phyloP scores from a whole-genome alignment of 2,329 filamentous ascomycete species.

The Colletotrichum karsti region DNA sequence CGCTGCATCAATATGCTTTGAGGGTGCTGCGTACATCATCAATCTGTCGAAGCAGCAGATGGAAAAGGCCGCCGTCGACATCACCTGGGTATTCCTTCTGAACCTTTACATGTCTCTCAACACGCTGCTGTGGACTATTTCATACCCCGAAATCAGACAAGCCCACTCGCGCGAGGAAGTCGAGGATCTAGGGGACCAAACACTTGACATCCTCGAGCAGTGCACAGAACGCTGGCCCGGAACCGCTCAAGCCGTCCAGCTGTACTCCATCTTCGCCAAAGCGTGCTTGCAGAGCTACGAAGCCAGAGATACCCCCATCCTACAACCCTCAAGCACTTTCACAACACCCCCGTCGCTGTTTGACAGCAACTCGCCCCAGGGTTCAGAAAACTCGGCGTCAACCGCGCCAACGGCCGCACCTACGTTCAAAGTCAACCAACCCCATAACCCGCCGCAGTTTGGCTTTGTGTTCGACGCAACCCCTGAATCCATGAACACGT shows the following conservation, averaged over 20 bases:
- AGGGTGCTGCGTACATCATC: constrained; percentile 84
- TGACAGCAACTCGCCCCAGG: constrained; percentile 56
- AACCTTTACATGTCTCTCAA: constrained; percentile 92
- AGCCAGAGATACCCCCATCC: constrained; percentile 52
- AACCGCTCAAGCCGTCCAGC: constrained; percentile 81
- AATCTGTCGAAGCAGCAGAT: constrained; percentile 84
- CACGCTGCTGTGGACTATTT: constrained; percentile 89
- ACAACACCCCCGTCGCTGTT: constrained; percentile 57
- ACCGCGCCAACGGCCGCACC: constrained; percentile 38
- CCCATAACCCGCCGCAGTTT: constrained; percentile 64
- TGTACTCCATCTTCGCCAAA: constrained; percentile 86
- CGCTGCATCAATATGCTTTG: constrained; percentile 85
- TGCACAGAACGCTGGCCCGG: constrained; percentile 93
- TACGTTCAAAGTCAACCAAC: constrained; percentile 53
- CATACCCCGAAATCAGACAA: constrained; percentile 83
- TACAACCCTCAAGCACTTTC: constrained; percentile 43
- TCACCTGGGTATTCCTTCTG: constrained; percentile 94
- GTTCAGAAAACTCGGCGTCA: constrained; percentile 47
- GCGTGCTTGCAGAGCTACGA: constrained; percentile 92
- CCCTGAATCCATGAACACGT: constrained; percentile 60
- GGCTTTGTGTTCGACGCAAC: constrained; percentile 66
- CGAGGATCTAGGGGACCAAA: constrained; percentile 76
- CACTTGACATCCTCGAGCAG: constrained; percentile 80
- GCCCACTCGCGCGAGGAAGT: constrained; percentile 79
- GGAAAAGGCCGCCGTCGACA: constrained; percentile 76